Percentiles rank a stretch among this genome's conserved stretches.
These are phyloP conservation scores for Hyphopichia buzzinii DNA, from an alignment of 1,139 yeast species.

Conservation along the genomic window DNA sequence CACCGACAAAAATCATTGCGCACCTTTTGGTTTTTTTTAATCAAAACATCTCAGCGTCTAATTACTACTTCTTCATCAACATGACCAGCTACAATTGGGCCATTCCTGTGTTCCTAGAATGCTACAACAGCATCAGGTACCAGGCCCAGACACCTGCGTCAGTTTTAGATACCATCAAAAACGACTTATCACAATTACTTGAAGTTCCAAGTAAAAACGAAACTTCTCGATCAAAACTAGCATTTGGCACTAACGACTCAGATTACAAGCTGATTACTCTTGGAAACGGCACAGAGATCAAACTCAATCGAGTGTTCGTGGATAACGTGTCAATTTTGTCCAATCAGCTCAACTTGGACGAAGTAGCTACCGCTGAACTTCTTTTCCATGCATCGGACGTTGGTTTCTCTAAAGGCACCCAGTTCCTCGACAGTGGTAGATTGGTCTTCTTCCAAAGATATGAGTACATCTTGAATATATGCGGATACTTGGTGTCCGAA, in stretches of 20 bases:
- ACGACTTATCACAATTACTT: constrained; percentile 51
- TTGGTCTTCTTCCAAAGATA: constrained; percentile 69
- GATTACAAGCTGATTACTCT: constrained; percentile 54
- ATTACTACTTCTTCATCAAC: not conserved
- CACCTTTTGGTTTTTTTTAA: no score
- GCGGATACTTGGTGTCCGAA: constrained; percentile 52
- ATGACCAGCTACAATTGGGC: constrained; percentile 26
- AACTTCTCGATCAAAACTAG: constrained; percentile 49
- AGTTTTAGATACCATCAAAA: constrained; percentile 25
- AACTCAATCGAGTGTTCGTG: constrained; percentile 57
- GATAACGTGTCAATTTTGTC: constrained; percentile 61
- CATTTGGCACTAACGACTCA: constrained; percentile 2
- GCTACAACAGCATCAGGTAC: constrained; percentile 35
- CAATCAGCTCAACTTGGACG: constrained; percentile 39
- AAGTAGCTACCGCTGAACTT: constrained; percentile 35
- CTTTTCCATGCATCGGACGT: constrained; percentile 39
- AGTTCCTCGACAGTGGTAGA: constrained; percentile 64
- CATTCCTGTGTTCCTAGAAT: constrained; percentile 29
- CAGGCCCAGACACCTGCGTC: constrained; percentile 26
- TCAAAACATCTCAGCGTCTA: not conserved
- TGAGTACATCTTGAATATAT: constrained; percentile 67
- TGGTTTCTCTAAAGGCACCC: constrained; percentile 48
- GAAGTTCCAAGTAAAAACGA: constrained; percentile 53
- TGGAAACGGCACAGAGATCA: constrained; percentile 56
- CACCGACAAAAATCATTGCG: no score